These are phyloP conservation scores for Paramyrothecium roridum DNA, from an alignment of 2,329 filamentous ascomycete species.

Conservation along the genomic window DNA sequence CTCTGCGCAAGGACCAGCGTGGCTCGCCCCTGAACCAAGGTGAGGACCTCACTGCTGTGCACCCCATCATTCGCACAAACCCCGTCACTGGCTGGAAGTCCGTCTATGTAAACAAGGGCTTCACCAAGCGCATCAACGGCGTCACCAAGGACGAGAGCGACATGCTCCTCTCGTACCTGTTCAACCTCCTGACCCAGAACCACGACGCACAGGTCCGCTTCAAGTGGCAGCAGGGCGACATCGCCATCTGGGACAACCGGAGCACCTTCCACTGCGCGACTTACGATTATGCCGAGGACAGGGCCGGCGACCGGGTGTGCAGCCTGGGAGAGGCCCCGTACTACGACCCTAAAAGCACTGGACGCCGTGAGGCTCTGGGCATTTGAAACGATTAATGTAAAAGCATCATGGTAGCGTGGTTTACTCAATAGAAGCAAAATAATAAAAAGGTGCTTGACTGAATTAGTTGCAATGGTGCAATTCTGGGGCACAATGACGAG, in stretches of 20 bases:
- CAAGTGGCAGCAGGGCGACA: slow-evolving; percentile 49
- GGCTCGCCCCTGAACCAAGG: slow-evolving; percentile 59
- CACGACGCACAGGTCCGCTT: slow-evolving; percentile 56
- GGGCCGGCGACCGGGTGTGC: slow-evolving; percentile 38
- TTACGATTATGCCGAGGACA: slow-evolving; percentile 52
- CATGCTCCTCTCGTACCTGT: slow-evolving; percentile 43
- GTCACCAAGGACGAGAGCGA: slow-evolving; percentile 52
- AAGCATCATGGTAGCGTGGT: not conserved
- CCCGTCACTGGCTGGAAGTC: slow-evolving; percentile 58
- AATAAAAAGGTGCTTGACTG: too few species aligned
- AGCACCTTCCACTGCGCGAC: slow-evolving; percentile 51
- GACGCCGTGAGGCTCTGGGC: slow-evolving; percentile 34
- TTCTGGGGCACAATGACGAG: too few species aligned
- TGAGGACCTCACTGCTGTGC: slow-evolving; percentile 42
- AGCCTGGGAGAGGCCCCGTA: slow-evolving; percentile 41
- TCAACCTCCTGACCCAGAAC: slow-evolving; percentile 48
- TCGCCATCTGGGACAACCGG: slow-evolving; percentile 66
- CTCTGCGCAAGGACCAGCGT: slow-evolving; percentile 37
- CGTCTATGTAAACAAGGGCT: slow-evolving; percentile 47
- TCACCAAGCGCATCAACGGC: slow-evolving; percentile 53
- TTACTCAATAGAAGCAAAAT: not conserved
- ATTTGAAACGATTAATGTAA: slow-evolving; percentile 3
- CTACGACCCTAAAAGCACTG: slow-evolving; percentile 31
- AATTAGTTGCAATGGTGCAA: too few species aligned
- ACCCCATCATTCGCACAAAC: slow-evolving; percentile 57